Percentiles rank a stretch among this genome's conserved stretches.
These are phyloP conservation scores for Acer saccharum DNA, from an alignment of 345 rosid genomes.

Conservation along the genomic window DNA sequence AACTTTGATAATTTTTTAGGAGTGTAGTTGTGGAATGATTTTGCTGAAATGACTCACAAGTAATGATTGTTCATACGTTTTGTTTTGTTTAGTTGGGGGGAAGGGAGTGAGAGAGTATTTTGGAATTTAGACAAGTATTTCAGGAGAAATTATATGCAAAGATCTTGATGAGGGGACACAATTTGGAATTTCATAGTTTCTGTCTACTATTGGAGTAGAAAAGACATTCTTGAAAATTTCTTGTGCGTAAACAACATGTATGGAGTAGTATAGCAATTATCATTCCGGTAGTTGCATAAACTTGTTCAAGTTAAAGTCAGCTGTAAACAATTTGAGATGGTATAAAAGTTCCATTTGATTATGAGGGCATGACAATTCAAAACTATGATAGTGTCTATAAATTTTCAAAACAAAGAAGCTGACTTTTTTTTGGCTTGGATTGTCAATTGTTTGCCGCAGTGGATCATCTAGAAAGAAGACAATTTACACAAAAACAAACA, in stretches of 20 bases:
- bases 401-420: not conserved
- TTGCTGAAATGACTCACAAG: not conserved
- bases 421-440: not conserved
- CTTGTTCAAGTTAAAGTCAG: no score
- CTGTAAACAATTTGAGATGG: not conserved
- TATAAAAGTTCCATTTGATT: no score
- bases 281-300: no score
- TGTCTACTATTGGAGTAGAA: not conserved
- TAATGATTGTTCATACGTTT: not conserved
- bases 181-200: no score
- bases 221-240: not conserved
- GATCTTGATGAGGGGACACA: not conserved
- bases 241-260: no score
- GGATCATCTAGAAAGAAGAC: not conserved
- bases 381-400: not conserved
- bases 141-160: no score
- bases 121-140: no score
- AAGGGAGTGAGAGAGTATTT: not conserved
- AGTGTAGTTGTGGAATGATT: not conserved
- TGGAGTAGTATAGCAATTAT: no score
- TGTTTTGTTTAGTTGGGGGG: not conserved
- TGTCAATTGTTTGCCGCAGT: not conserved
- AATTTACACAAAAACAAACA: no score
- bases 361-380: not conserved
- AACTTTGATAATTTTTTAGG: not conserved